Percentiles rank a stretch among this genome's conserved stretches.
Conservation (phyloP, 1,284 basidiomycete species). For the Irpex sp. region DNA sequence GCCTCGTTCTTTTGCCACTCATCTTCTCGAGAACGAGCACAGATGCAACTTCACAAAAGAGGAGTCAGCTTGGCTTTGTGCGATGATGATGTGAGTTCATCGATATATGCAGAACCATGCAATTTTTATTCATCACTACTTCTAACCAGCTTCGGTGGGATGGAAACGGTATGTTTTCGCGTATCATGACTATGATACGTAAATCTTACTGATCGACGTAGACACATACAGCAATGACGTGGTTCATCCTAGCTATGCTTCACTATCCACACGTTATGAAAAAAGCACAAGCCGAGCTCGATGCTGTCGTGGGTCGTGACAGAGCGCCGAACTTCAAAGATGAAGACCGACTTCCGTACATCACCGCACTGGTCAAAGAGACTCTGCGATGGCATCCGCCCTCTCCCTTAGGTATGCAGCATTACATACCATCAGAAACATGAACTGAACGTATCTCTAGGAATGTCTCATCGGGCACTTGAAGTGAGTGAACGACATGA, state of each 20-base stretch:
- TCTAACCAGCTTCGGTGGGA: background rate
- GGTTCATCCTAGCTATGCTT: constrained; percentile 19
- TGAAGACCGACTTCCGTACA: background rate
- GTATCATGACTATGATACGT: background rate
- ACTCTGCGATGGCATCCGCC: constrained; percentile 1
- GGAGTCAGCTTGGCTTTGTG: too few relatives aligned
- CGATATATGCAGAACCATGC: too few relatives aligned
- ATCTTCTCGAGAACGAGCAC: too few relatives aligned
- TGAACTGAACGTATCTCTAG: too few relatives aligned
- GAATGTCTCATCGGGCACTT: too few relatives aligned
- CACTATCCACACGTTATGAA: constrained; percentile 16
- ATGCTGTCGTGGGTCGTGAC: background rate
- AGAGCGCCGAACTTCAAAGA: constrained; percentile 2
- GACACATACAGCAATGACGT: background rate
- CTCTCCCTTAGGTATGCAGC: background rate
- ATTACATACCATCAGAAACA: too few relatives aligned
- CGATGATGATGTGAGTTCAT: too few relatives aligned
- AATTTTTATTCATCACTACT: too few relatives aligned
- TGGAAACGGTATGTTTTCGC: background rate
- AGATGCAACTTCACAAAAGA: too few relatives aligned
- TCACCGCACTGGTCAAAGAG: constrained; percentile 3
- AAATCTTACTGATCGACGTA: background rate
- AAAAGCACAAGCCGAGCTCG: background rate
- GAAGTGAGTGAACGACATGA: too few relatives aligned
- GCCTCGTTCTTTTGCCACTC: too few relatives aligned